Evolutionary conservation across 345 rosid genomes (phyloP), one percentile per base, ranked within the genome.

Genomic region (Brassica carinata): DNA sequence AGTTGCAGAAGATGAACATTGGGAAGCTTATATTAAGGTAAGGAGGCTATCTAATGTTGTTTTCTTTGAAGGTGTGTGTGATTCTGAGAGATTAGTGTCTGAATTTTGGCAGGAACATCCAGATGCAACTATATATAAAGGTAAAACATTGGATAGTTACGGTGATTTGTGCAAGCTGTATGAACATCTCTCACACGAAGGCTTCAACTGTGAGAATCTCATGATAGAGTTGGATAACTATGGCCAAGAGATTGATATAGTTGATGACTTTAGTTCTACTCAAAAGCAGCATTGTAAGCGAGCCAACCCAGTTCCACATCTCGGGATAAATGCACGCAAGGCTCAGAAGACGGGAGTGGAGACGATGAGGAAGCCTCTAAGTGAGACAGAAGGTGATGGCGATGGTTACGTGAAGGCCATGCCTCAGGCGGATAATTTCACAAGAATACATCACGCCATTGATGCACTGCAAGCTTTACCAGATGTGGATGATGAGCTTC

Each of bases 11-110:
- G 81, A 88, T 68, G 85, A 85, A 18, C 74, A 65, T 30, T 94
- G 94, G 96, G 91, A 87, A 84, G 83, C 82, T 64, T 87, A 87
- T 79, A 57, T 77, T 34, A 84, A 92, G 90, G 98, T 91, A 68
- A 67, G 5, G 34, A 62, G 76, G 34, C 75, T 45, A 51, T 51
- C 17, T 53, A 23, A 23, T 23, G 26, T 23, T 23, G 26, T 23
- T 23, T 23, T 23, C 26, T 23, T 23, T 23, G 26, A 23, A 74
- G 8, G 5, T 45, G 5, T 40, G 13, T 34, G 48, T 62, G 61
- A 23, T 64, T 70, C 13, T 11, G 34, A 51, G 72, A 2, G 2
- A 15, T 10, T 55, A 7, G 11, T 76, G 57, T 43, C 65, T 79
- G 59, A 71, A 75, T 61, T 82, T 89, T 53, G 58, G 76, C 88